phyloP scores from a whole-genome alignment of 345 rosid genomes.

The Murraya paniculata region DNA sequence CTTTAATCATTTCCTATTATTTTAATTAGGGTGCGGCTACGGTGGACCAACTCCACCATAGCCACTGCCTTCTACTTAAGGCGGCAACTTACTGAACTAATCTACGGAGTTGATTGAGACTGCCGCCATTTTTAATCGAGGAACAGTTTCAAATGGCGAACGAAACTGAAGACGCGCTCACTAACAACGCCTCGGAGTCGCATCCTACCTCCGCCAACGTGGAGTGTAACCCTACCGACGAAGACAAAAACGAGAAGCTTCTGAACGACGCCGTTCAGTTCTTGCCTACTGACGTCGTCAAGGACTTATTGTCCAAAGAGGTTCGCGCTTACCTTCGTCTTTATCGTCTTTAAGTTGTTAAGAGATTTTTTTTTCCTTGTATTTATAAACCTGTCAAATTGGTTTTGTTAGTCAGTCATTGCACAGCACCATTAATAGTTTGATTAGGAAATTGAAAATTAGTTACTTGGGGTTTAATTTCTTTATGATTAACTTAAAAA shows the following conservation, averaged over 20 bases:
- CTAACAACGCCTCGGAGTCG: constrained; percentile 3
- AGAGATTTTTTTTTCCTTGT: not conserved
- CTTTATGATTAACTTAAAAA: too few relatives aligned
- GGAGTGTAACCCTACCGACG: not conserved
- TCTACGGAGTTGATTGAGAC: not conserved
- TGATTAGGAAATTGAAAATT: not conserved
- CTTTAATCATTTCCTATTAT: too few relatives aligned
- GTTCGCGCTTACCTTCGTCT: constrained; percentile 29
- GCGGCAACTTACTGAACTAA: not conserved
- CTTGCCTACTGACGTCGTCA: constrained; percentile 50
- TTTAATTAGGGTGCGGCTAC: too few relatives aligned
- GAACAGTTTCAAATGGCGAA: constrained; percentile 35
- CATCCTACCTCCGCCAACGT: not conserved
- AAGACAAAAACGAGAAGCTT: constrained; percentile 27
- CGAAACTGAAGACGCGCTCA: constrained; percentile 18
- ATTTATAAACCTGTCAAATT: not conserved
- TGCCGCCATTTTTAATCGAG: constrained; percentile 2
- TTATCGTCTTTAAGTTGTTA: not conserved
- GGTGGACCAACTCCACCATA: too few relatives aligned
- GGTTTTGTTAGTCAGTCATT: not conserved
- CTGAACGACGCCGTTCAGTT: constrained; percentile 49
- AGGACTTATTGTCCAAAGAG: constrained; percentile 56
- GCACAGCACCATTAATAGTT: not conserved
- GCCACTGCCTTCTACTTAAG: too few relatives aligned
- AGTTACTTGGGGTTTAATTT: not conserved